Evolutionary conservation across 371 early-diverging fungal genomes (phyloP), one percentile per base, ranked within the genome.

Genomic region (Mortierella sp.): DNA sequence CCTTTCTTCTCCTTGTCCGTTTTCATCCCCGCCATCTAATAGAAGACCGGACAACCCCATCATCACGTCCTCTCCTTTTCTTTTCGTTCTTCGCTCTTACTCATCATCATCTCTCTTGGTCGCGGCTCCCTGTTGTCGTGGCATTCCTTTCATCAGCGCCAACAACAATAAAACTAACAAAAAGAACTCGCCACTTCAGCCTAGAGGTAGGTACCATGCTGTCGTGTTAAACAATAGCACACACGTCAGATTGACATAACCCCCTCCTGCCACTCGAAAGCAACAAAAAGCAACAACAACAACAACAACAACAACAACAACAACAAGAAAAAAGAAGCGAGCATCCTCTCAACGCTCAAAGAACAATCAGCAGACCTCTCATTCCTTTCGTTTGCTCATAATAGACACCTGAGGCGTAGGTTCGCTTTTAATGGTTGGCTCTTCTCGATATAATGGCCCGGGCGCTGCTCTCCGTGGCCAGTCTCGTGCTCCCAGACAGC

Each of bases 401-500:
- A 0, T 37, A 67, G 67, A 37, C 67, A 24, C 67, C 24, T 40
- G 21, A 19, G 34, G 13, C 9, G 67, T 40, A 40, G 67, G 67
- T 67, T 67, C 43, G 40, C 67, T 61, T 40, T 67, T 37, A 34
- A 76, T 77, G 77, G 69, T 71, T 21, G 77, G 77, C 51, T 53
- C 77, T 44, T 73, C 77, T 50, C 78, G 85, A 46, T 85, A 85
- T 72, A 78, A 77, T 59, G 85, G 85, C 73, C 85, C 85, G 54
- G 85, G 85, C 46, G 85, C 85, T 3, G 77, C 72, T 31, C 81
- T 85, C 57, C 85, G 85, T 54, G 79, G 79, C 43, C 85, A 85
- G 44, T 79, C 85, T 37, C 75, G 85, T 24, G 79, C 76, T n/a
- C 85, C 84, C 10, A 76, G 85, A 31, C 80, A 80, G 55, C 71